These are phyloP conservation scores for Pisolithus sp. DNA, from an alignment of 768 basidiomycete species.

Conservation along the genomic window DNA sequence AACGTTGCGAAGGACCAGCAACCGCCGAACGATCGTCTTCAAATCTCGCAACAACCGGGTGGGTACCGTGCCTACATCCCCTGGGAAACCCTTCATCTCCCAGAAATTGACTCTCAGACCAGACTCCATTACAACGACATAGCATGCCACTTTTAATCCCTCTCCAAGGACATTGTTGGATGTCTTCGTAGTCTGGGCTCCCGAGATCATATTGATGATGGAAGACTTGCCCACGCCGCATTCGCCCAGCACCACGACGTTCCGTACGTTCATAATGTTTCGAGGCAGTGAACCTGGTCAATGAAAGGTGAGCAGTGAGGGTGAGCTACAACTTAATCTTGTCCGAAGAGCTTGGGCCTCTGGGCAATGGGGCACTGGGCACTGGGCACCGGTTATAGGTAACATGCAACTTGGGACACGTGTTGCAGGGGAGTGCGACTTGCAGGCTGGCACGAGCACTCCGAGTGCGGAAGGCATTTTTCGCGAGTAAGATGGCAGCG, in stretches of 20 bases:
- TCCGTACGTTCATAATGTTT: constrained; percentile 12
- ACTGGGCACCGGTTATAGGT: too few species aligned
- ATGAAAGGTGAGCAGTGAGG: too few species aligned
- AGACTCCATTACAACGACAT: constrained; percentile 9
- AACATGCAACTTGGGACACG: too few species aligned
- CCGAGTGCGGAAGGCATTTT: too few species aligned
- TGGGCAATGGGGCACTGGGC: too few species aligned
- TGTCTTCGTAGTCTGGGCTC: constrained; percentile 16
- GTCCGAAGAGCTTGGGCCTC: too few species aligned
- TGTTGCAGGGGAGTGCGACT: too few species aligned
- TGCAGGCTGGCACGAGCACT: too few species aligned
- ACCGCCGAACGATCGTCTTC: constrained; percentile 22
- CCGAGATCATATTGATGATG: constrained; percentile 31
- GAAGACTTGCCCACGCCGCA: constrained; percentile 35
- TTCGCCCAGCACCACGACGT: constrained; percentile 32
- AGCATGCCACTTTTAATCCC: constrained; percentile 25
- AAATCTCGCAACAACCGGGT: constrained; percentile 10
- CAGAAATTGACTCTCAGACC: constrained; percentile 19
- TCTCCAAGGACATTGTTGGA: constrained; percentile 24
- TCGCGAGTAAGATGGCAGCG: too few species aligned
- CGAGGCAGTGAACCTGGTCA: too few species aligned
- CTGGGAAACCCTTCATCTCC: constrained; percentile 33
- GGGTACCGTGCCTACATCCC: constrained; percentile 12
- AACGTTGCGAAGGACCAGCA: constrained; percentile 9
- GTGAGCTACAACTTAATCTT: too few species aligned